Conservation (phyloP, 2,329 filamentous ascomycete species). For the Ceratocystis albifundus region DNA sequence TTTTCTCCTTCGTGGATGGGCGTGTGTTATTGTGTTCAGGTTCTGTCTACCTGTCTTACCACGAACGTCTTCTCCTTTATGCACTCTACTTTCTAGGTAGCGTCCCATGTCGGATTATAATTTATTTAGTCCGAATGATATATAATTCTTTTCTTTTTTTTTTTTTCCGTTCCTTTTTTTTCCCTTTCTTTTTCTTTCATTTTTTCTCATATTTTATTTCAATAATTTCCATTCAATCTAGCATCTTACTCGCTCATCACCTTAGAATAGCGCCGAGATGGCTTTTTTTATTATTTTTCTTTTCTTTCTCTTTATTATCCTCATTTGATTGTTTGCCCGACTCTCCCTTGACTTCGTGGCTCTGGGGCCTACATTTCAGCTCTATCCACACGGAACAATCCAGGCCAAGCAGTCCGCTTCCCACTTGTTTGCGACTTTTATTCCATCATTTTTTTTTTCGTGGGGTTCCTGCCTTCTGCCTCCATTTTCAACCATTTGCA, state of each 20-base stretch:
- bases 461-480: neutral
- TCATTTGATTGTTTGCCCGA: neutral
- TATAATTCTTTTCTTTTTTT: neutral
- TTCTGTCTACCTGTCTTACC: neutral
- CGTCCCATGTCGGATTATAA: neutral
- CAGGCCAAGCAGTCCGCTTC: no score
- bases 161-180: constrained; percentile 20
- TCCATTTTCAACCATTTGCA: neutral
- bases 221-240: neutral
- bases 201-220: neutral
- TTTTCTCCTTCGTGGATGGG: neutral
- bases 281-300: no score
- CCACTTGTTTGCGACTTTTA: neutral
- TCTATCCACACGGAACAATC: neutral
- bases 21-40: neutral
- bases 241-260: neutral
- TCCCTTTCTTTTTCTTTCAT: neutral
- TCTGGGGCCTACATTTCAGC: neutral
- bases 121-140: neutral
- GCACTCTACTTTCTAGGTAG: neutral
- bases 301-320: neutral
- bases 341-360: neutral
- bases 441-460: constrained; percentile 10
- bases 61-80: neutral
- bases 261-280: neutral